Evolutionary conservation across 148 eudicot species (phyloP).

Genomic region (Arctostaphylos glauca): DNA sequence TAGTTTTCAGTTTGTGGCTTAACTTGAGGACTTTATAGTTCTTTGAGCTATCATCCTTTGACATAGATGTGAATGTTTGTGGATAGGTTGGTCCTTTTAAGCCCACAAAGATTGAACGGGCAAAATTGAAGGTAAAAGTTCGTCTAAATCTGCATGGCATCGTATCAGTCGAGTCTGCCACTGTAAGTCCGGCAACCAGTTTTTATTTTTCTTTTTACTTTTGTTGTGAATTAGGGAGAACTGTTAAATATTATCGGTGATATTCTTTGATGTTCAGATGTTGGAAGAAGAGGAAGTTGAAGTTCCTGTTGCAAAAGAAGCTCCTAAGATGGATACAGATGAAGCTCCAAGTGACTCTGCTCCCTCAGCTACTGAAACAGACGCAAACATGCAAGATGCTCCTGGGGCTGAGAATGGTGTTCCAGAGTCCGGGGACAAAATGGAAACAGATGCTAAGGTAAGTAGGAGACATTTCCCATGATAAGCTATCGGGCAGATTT

Average conservation of each 20-base stretch:
- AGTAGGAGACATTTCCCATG: not conserved
- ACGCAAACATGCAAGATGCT: slow-evolving; percentile 80
- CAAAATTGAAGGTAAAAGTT: slow-evolving; percentile 76
- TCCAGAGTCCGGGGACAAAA: slow-evolving; percentile 65
- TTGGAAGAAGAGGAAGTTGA: slow-evolving; percentile 86
- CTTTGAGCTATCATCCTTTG: not conserved
- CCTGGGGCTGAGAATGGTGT: slow-evolving; percentile 68
- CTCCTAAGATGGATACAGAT: slow-evolving; percentile 71
- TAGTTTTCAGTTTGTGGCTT: not conserved
- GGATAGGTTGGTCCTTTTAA: slow-evolving; percentile 88
- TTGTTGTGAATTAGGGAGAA: not conserved
- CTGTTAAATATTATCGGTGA: not conserved
- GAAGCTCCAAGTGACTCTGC: slow-evolving; percentile 42
- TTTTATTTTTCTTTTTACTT: not conserved
- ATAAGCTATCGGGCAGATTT: not conserved
- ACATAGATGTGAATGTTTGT: slow-evolving; percentile 10
- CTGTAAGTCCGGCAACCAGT: slow-evolving; percentile 43
- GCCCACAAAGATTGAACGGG: slow-evolving; percentile 58
- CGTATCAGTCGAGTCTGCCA: slow-evolving; percentile 81
- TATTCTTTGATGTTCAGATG: slow-evolving; percentile 41
- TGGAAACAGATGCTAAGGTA: slow-evolving; percentile 92
- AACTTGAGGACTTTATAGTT: not conserved
- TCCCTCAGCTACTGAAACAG: slow-evolving; percentile 42
- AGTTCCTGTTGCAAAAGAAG: slow-evolving; percentile 62
- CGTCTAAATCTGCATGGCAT: slow-evolving; percentile 79